Evolutionary conservation across 139 green algal species (phyloP).

Genomic region (Chlorella vulgaris): DNA sequence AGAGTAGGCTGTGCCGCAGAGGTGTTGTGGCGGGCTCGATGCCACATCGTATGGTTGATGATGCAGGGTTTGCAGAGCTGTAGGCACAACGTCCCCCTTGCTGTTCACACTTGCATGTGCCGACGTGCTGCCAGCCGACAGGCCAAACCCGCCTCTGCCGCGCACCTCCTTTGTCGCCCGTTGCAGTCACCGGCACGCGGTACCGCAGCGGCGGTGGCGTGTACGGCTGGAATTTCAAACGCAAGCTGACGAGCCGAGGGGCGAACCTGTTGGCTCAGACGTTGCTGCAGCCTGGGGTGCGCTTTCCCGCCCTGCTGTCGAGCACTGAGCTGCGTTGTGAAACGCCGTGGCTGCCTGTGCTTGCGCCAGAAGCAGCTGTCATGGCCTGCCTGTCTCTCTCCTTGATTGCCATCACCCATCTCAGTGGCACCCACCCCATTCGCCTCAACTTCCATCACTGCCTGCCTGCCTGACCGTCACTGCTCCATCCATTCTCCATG

Average conservation of each 20-base stretch:
- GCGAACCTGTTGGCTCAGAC: slow-evolving; percentile 90
- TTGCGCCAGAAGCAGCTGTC: background rate
- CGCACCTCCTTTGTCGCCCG: background rate
- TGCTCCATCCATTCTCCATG: background rate
- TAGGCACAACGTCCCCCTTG: no score
- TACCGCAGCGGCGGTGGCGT: slow-evolving; percentile 87
- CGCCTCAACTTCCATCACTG: no score
- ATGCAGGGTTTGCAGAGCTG: no score
- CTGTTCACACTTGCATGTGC: background rate
- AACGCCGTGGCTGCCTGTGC: background rate
- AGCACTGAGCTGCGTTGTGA: no score
- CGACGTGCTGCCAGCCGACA: background rate
- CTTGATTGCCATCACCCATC: no score
- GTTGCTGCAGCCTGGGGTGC: slow-evolving; percentile 75
- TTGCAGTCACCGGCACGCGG: slow-evolving; percentile 83
- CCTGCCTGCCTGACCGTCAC: no score
- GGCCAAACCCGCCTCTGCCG: background rate
- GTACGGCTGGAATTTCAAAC: slow-evolving; percentile 84
- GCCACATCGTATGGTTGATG: no score
- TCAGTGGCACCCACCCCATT: no score
- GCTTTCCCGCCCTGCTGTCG: no score
- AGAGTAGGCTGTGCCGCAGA: no score
- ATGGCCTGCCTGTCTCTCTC: background rate
- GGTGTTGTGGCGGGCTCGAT: no score
- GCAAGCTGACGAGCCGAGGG: slow-evolving; percentile 91